Percentiles rank a stretch among this genome's conserved stretches.
Evolutionary conservation across 441 rosid species (phyloP).

Genomic region (Populus hybrid): DNA sequence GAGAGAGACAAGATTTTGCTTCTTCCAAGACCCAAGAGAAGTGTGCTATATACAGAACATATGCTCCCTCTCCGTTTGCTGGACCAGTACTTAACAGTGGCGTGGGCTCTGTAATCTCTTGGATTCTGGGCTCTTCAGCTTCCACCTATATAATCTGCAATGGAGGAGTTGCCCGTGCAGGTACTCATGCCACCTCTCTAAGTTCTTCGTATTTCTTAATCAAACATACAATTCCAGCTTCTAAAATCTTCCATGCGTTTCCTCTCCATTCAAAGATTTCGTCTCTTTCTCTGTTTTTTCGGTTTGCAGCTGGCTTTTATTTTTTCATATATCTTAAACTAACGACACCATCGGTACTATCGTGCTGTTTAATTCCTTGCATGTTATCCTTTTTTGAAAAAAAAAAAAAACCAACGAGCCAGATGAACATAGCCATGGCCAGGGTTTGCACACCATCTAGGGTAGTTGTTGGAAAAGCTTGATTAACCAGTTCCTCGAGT

Average conservation of each 20-base stretch:
- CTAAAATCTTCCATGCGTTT: not conserved
- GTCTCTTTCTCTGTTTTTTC: not conserved
- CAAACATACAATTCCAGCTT: not conserved
- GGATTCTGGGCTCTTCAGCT: not conserved
- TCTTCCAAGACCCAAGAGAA: not conserved
- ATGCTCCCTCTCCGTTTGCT: not conserved
- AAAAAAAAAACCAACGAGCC: not conserved
- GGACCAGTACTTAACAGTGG: not conserved
- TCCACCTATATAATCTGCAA: not conserved
- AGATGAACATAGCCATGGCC: not conserved
- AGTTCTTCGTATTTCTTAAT: not conserved
- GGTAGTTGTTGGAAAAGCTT: not conserved
- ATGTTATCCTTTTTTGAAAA: too few species aligned
- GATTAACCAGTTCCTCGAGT: not conserved
- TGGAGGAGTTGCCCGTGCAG: not conserved
- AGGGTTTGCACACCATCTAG: not conserved
- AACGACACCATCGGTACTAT: too few species aligned
- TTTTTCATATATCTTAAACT: not conserved
- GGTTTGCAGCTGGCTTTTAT: too few species aligned
- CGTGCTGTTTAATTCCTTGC: too few species aligned
- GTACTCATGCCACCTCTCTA: not conserved
- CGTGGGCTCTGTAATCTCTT: not conserved
- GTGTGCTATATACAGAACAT: not conserved
- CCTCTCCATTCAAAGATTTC: not conserved
- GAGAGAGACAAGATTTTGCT: not conserved